Conservation (phyloP, 129 eudicot genomes). For the Escallonia herrerae region DNA sequence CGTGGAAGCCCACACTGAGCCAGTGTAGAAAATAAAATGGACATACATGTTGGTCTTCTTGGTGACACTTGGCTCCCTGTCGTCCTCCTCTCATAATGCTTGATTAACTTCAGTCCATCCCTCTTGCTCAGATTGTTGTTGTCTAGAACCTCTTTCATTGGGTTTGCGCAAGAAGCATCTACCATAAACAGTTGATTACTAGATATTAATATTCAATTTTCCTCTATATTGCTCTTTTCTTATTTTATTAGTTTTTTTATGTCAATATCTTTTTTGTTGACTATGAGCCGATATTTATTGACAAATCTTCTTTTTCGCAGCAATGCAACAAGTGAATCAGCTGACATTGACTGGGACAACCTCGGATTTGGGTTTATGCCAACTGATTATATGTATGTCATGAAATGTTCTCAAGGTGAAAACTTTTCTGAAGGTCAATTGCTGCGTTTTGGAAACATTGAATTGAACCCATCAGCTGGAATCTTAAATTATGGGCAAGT, state of each 20-base stretch:
- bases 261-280: neutral
- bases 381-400: slow-evolving; percentile 73
- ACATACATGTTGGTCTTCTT: too few species aligned
- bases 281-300: neutral
- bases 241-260: neutral
- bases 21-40: too few species aligned
- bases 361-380: slow-evolving; percentile 66
- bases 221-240: neutral
- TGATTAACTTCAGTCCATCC: too few species aligned
- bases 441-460: slow-evolving; percentile 75
- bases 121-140: too few species aligned
- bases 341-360: slow-evolving; percentile 78
- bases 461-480: slow-evolving; percentile 78
- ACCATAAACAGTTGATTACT: too few species aligned
- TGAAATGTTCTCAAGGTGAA: slow-evolving; percentile 64
- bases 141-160: too few species aligned
- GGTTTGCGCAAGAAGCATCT: too few species aligned
- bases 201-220: too few species aligned
- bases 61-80: too few species aligned
- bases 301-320: slow-evolving; percentile 9
- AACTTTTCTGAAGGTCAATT: slow-evolving; percentile 59
- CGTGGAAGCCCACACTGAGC: too few species aligned
- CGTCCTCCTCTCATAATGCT: too few species aligned
- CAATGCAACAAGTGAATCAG: slow-evolving; percentile 32
- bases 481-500: slow-evolving; percentile 90